phyloP scores from a whole-genome alignment of 768 basidiomycete species.

The Candolleomyces eurysporus region DNA sequence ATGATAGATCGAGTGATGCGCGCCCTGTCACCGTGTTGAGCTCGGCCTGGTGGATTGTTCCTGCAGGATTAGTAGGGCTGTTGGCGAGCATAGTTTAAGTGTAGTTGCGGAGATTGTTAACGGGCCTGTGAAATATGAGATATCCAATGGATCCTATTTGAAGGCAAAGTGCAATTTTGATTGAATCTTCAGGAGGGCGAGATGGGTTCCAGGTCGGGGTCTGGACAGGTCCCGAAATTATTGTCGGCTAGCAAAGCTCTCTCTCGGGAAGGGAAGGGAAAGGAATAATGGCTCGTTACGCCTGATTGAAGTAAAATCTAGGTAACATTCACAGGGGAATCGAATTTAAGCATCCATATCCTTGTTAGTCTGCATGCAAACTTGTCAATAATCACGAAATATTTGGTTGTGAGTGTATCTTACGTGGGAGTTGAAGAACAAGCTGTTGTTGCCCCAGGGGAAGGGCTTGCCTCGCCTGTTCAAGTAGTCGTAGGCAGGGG shows the following conservation, averaged over 20 bases:
- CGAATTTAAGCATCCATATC: conserved; percentile 39
- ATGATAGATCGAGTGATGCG: neutral
- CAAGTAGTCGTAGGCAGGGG: conserved; percentile 73
- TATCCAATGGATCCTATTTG: neutral
- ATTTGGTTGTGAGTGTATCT: conserved; percentile 18
- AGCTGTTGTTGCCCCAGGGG: conserved; percentile 82
- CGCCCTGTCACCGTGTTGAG: neutral
- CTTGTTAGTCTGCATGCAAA: conserved; percentile 56
- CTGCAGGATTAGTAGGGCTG: neutral
- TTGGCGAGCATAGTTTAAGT: neutral
- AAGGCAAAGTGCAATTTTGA: too few relatives aligned
- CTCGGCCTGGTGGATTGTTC: neutral
- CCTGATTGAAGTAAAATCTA: conserved; percentile 11
- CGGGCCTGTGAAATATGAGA: too few relatives aligned
- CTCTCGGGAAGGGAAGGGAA: neutral
- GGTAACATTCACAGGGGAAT: neutral
- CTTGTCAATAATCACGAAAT: conserved; percentile 1
- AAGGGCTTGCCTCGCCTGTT: conserved; percentile 76
- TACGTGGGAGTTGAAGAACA: conserved; percentile 80
- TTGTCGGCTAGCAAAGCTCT: neutral
- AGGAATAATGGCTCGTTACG: neutral
- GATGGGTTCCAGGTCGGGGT: neutral
- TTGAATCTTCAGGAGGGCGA: neutral
- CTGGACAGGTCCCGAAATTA: neutral
- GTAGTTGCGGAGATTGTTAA: neutral